phyloP scores from a whole-genome alignment of 345 rosid species.

The Brassica juncea region DNA sequence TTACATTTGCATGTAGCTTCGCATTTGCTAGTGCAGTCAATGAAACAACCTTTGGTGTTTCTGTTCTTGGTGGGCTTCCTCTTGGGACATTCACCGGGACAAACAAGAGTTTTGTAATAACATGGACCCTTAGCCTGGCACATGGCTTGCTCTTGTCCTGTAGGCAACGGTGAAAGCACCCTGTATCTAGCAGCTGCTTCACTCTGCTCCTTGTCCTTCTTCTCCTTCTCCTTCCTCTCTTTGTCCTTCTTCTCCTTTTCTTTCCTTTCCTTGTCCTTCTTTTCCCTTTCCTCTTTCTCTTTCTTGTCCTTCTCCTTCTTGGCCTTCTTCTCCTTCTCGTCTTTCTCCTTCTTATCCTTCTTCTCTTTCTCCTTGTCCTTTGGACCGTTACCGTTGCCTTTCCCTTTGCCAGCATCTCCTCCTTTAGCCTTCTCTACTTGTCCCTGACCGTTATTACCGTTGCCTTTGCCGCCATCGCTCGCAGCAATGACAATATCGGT shows the following conservation, averaged over 20 bases:
- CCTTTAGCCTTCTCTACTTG: constrained; percentile 27
- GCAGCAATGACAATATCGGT: constrained; percentile 38
- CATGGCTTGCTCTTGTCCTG: constrained; percentile 54
- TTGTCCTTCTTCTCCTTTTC: constrained; percentile 29
- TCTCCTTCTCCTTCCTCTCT: constrained; percentile 33
- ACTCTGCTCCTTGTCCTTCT: constrained; percentile 31
- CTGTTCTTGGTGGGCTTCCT: constrained; percentile 68
- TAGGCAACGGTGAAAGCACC: constrained; percentile 25
- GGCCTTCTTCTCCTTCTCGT: constrained; percentile 1
- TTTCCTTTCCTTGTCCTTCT: constrained; percentile 12
- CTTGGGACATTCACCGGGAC: constrained; percentile 68
- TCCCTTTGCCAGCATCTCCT: constrained; percentile 18
- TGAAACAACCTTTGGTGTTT: constrained; percentile 65
- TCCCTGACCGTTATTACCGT: constrained; percentile 16
- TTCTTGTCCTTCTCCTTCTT: constrained; percentile 18
- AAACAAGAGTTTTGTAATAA: constrained; percentile 45
- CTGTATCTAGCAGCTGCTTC: constrained; percentile 45
- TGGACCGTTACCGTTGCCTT: constrained; percentile 13
- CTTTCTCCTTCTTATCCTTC: not conserved
- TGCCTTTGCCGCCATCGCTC: constrained; percentile 30
- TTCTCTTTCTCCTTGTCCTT: constrained; percentile 24
- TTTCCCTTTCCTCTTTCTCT: constrained; percentile 10
- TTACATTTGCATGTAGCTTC: constrained; percentile 86
- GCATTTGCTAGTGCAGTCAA: constrained; percentile 74
- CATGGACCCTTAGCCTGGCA: constrained; percentile 54